These are phyloP conservation scores for Sungouiella blattae DNA, from an alignment of 805 yeast genomes.

Conservation along the genomic window DNA sequence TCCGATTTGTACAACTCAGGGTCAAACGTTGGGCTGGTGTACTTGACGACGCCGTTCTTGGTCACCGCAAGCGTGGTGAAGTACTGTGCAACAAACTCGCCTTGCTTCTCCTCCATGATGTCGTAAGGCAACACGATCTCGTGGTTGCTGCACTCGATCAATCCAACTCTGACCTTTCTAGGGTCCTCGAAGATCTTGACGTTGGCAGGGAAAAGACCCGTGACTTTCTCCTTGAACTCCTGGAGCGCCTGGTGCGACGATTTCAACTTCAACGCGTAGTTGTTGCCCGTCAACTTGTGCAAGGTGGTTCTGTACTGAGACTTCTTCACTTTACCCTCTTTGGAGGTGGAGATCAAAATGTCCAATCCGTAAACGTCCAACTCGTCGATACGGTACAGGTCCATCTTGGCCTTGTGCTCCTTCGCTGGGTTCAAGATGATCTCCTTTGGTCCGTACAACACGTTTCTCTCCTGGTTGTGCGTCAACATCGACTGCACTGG, in stretches of 20 bases:
- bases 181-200: constrained; percentile 65
- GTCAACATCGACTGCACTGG: constrained; percentile 77
- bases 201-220: constrained; percentile 63
- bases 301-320: constrained; percentile 63
- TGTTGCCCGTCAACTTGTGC: constrained; percentile 67
- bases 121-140: constrained; percentile 66
- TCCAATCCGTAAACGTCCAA: constrained; percentile 79
- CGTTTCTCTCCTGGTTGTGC: constrained; percentile 65
- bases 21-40: constrained; percentile 55
- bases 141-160: constrained; percentile 69
- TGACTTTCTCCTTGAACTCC: constrained; percentile 64
- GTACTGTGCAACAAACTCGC: constrained; percentile 64
- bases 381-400: constrained; percentile 62
- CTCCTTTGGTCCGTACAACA: constrained; percentile 71
- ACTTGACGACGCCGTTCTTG: constrained; percentile 65
- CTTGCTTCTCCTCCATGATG: constrained; percentile 62
- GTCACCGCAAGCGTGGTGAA: constrained; percentile 75
- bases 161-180: constrained; percentile 68
- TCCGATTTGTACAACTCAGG: constrained; percentile 49
- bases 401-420: constrained; percentile 60
- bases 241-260: constrained; percentile 63
- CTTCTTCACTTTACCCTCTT: constrained; percentile 62
- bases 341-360: constrained; percentile 59
- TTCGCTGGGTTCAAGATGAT: constrained; percentile 73
- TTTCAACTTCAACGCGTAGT: constrained; percentile 67